These are phyloP conservation scores for Perkinsus chesapeaki DNA, from an alignment of 169 alveolate genomes.

Conservation along the genomic window DNA sequence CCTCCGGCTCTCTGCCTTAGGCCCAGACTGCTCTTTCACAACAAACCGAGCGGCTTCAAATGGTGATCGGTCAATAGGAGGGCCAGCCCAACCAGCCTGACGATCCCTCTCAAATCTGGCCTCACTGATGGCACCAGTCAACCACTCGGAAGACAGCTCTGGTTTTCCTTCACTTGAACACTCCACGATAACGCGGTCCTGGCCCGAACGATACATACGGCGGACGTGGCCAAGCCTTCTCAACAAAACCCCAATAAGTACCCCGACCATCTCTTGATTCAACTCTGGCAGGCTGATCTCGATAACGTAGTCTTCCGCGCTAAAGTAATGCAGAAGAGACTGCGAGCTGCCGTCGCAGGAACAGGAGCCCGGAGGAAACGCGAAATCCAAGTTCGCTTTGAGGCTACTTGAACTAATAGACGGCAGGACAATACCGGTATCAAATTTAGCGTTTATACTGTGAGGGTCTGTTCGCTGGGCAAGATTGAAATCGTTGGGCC, in stretches of 20 bases:
- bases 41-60: not conserved
- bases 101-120: not conserved
- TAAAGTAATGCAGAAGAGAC: not conserved
- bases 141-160: not conserved
- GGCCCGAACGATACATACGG: not conserved
- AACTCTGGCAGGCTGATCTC: not conserved
- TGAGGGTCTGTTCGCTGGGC: not conserved
- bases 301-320: not conserved
- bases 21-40: not conserved
- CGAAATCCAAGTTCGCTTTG: not conserved
- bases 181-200: not conserved
- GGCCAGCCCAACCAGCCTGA: not conserved
- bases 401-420: not conserved
- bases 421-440: not conserved
- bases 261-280: not conserved
- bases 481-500: not conserved
- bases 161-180: not conserved
- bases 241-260: not conserved
- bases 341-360: not conserved
- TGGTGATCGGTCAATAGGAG: not conserved
- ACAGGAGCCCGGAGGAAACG: not conserved
- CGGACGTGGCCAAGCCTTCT: not conserved
- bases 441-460: not conserved
- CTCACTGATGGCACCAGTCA: not conserved
- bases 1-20: not conserved